Base-by-base conservation (phyloP, 1,284 basidiomycete species). In the Ustilago lituana region DNA sequence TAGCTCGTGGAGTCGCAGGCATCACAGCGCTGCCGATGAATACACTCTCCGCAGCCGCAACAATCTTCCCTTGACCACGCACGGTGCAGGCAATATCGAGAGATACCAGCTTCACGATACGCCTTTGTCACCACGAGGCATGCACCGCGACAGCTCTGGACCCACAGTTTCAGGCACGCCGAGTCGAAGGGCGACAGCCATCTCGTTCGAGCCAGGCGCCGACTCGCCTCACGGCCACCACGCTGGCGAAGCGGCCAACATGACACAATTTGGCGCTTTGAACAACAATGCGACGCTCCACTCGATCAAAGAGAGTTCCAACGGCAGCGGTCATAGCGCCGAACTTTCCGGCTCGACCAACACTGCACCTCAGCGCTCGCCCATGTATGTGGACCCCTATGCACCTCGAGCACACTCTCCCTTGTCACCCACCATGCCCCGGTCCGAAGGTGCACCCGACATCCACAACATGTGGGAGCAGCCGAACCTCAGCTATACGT, bases 91-190 rank as follows among this genome's bases (percentile, higher is more conserved):
- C 33, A 53, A 64, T 39, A 53, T 67, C 26, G 70, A 73, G 54
- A 49, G 79, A 11, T 81, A 74, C 40, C 72, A 80, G 60, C 67
- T 82, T 27, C 73, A 80, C 29, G 80, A 79, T 46, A 45, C 65
- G 17, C 79, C 79, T 2, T 47, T 78, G 9, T 68, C 68, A 20
- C 62, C 59, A n/a, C 44, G 45, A 5, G 36, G 55, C 12, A 38
- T 59, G 36, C 44, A 48, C 4, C 47, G 49, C 7, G 51, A 56
- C 22, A 36, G 8, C 22, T 31, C 49, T 12, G 10, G n/a, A 4
- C 44, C 51, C 31, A 35, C 49, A 4, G 46, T 50, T 10, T 45
- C 53, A 1, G 45, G 55, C 26, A 49, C 44, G 27, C 53, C 66
- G 1, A 49, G 53, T 20, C 57, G 51, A 14, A 45, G 63, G 8